These are phyloP conservation scores for Chloranthus sessilifolius DNA, from an alignment of 164 flowering plant genomes.

Conservation along the genomic window DNA sequence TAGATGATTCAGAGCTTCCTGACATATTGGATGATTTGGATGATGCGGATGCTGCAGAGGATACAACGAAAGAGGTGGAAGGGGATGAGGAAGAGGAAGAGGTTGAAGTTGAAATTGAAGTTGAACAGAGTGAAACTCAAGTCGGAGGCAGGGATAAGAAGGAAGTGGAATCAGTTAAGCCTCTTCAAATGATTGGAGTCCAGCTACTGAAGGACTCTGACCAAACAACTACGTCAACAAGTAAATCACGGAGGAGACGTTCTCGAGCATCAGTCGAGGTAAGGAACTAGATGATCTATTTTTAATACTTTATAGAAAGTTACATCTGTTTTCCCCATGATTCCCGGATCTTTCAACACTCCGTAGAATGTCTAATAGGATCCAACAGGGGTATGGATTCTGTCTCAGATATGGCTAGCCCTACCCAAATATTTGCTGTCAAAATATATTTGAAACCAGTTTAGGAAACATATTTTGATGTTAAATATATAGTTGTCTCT, in stretches of 20 bases:
- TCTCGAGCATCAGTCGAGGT: constrained; percentile 58
- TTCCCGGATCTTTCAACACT: too few species aligned
- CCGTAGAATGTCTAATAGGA: too few species aligned
- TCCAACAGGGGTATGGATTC: too few species aligned
- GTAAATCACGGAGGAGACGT: constrained; percentile 52
- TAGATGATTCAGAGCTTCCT: constrained; percentile 28
- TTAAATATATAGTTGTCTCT: too few species aligned
- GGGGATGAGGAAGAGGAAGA: constrained; percentile 45
- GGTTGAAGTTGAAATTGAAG: constrained; percentile 31
- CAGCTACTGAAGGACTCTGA: constrained; percentile 81
- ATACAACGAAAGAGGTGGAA: constrained; percentile 43
- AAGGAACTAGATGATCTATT: constrained; percentile 2
- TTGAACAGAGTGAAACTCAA: constrained; percentile 60
- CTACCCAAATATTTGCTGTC: too few species aligned
- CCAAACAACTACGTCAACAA: constrained; percentile 37
- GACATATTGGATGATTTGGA: constrained; percentile 42
- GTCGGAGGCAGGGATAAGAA: constrained; percentile 49
- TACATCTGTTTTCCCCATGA: too few species aligned
- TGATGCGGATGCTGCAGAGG: constrained; percentile 47
- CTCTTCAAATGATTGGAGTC: constrained; percentile 95
- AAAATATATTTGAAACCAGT: too few species aligned
- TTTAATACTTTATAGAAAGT: not conserved
- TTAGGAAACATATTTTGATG: too few species aligned
- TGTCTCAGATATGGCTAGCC: too few species aligned
- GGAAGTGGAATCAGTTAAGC: constrained; percentile 65